These are phyloP conservation scores for Kuraishia cidri DNA, from an alignment of 805 yeast genomes.

Conservation along the genomic window DNA sequence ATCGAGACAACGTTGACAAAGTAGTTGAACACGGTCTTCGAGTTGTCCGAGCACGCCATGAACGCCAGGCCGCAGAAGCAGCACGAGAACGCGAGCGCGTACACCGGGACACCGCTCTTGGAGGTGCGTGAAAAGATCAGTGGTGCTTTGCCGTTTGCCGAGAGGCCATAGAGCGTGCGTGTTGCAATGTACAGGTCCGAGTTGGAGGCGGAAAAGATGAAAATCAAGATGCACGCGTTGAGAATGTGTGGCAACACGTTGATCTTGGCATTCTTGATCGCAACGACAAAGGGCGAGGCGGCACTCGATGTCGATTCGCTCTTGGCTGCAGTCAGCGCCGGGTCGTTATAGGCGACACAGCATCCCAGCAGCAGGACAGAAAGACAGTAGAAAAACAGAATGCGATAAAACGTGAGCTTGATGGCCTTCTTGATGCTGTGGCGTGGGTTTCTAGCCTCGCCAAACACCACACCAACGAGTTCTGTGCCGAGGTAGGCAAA, in stretches of 20 bases:
- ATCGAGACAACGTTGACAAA: conserved; percentile 73
- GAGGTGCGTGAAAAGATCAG: conserved; percentile 54
- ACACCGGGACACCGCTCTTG: conserved; percentile 63
- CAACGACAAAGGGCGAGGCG: conserved; percentile 82
- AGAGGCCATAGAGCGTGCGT: conserved; percentile 63
- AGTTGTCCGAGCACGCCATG: conserved; percentile 53
- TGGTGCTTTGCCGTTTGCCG: conserved; percentile 72
- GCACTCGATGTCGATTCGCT: conserved; percentile 46
- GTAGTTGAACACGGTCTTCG: conserved; percentile 53
- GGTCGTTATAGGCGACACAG: conserved; percentile 45
- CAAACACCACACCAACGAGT: conserved; percentile 36
- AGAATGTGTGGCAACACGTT: conserved; percentile 62
- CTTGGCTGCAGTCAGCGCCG: conserved; percentile 32
- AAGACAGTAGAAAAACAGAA: conserved; percentile 41
- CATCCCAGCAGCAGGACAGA: conserved; percentile 47
- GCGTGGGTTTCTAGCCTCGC: conserved; percentile 40
- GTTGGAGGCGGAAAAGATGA: conserved; percentile 77
- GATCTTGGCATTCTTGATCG: conserved; percentile 60
- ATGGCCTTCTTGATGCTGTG: conserved; percentile 42
- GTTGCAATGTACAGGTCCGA: conserved; percentile 74
- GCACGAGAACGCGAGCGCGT: conserved; percentile 41
- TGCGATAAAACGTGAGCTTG: conserved; percentile 43
- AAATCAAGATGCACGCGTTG: conserved; percentile 69
- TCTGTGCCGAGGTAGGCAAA: conserved; percentile 45
- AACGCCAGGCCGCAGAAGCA: conserved; percentile 57